Evolutionary conservation across 2,329 filamentous ascomycete genomes (phyloP), one percentile per base, ranked within the genome.

Genomic region (Beauveria caledonica): DNA sequence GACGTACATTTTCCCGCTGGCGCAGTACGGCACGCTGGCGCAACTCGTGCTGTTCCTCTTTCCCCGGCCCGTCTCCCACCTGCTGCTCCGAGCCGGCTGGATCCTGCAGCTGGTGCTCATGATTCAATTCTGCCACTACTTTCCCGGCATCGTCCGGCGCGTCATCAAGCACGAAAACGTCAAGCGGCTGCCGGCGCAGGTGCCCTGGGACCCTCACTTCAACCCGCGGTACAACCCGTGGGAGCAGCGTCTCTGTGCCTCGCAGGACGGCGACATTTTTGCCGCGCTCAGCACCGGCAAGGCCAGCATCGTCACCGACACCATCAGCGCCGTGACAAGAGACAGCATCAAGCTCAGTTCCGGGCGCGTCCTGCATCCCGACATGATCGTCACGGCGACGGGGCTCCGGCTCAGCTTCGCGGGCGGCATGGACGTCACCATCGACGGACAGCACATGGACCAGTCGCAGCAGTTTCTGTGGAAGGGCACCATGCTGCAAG

Each of bases 241-340:
- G 85, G 80, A 89, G 58, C 88, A 91, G 67, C 81, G 88, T 1
- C 72, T 91, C 19, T 90, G 87, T 65, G 74, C 86, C 33, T 81
- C 67, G 1, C 69, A 72, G 19, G 72, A 79, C 29, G 76, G 76
- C 0, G 79, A 80, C 64, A 78, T 81, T 59, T 82, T 74, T 63
- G 60, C 67, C 6, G 72, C 74, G 0, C 66, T 80, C 15, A 70
- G 71, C 1, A 69, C 64, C 1, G 72, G 73, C 25, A 77, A 71
- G 48, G 74, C 67, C 13, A 67, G 71, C 13, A 68, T 83, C 1
- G 72, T 76, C 1, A 82, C 80, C 0, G 79, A 72, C 27, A 65
- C 63, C 9, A 81, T 86, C 63, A 70, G 74, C 39, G 74, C 67
- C 0, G 73, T 81, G 7, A 80, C 79, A 0, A 65, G 71, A 1